phyloP scores from a whole-genome alignment of 1,139 yeast species.

The Geotrichum bryndzae region DNA sequence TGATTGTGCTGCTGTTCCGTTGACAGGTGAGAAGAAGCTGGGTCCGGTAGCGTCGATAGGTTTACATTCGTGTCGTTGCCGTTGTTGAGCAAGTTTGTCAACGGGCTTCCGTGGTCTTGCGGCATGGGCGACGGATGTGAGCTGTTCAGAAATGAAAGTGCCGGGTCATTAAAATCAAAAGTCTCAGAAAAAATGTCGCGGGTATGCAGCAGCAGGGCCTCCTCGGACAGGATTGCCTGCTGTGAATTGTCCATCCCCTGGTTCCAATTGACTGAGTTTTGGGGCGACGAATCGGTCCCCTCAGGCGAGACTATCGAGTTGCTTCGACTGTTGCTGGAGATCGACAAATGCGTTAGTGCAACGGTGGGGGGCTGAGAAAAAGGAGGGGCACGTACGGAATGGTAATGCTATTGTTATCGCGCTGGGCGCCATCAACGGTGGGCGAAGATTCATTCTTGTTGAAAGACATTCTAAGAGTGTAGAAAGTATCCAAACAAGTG shows the following conservation, averaged over 20 bases:
- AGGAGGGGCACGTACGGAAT: background rate
- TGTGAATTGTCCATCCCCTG: constrained; percentile 17
- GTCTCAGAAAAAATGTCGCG: constrained; percentile 1
- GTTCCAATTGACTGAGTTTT: constrained; percentile 8
- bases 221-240: constrained; percentile 16
- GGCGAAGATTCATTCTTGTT: background rate
- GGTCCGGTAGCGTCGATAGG: background rate
- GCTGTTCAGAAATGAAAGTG: background rate
- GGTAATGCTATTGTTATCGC: background rate
- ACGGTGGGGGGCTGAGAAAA: background rate
- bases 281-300: constrained; percentile 5
- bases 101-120: background rate
- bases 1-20: background rate
- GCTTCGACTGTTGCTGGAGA: background rate
- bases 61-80: background rate
- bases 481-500: background rate
- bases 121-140: background rate
- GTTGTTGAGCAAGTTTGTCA: background rate
- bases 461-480: background rate
- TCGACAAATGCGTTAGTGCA: background rate
- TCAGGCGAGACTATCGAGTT: background rate
- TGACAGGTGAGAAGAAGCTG: background rate
- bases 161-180: background rate
- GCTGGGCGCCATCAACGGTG: background rate
- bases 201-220: constrained; percentile 13